Evolutionary conservation across 2,329 filamentous ascomycete species (phyloP).

Genomic region (Macrophomina tecta): DNA sequence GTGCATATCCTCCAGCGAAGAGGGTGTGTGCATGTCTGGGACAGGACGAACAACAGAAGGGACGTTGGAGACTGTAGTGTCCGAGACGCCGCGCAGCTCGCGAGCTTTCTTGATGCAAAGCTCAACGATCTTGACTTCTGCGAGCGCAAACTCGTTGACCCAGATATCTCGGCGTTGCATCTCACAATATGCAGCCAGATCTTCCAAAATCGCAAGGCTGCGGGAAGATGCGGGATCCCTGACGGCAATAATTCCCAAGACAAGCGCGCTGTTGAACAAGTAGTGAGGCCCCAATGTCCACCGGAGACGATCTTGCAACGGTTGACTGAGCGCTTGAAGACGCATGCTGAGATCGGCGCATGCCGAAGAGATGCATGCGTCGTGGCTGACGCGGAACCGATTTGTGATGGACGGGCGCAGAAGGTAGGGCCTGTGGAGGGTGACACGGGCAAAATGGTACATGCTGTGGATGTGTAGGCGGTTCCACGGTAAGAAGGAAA

Average conservation of each 20-base stretch:
- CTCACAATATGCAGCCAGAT: slow-evolving; percentile 50
- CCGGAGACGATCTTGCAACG: slow-evolving; percentile 42
- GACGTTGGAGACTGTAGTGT: not conserved
- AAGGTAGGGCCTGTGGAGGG: slow-evolving; percentile 49
- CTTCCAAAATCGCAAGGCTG: slow-evolving; percentile 45
- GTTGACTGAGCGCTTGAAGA: slow-evolving; percentile 41
- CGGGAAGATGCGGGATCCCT: slow-evolving; percentile 41
- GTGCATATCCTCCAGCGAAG: not conserved
- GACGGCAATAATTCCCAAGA: slow-evolving; percentile 46
- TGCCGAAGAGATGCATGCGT: slow-evolving; percentile 50
- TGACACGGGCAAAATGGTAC: slow-evolving; percentile 50
- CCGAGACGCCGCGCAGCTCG: slow-evolving; percentile 29
- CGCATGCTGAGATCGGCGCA: slow-evolving; percentile 50
- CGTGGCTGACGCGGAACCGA: slow-evolving; percentile 47
- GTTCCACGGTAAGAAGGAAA: slow-evolving; percentile 46
- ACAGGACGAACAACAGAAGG: not conserved
- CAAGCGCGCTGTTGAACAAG: slow-evolving; percentile 52
- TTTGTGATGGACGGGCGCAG: slow-evolving; percentile 50
- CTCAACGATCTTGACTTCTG: slow-evolving; percentile 52
- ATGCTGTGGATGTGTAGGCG: slow-evolving; percentile 48
- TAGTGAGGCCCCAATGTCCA: slow-evolving; percentile 47
- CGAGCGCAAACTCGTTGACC: slow-evolving; percentile 50
- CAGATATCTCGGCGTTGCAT: slow-evolving; percentile 49
- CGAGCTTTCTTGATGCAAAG: slow-evolving; percentile 44
- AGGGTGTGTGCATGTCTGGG: not conserved